Evolutionary conservation across 1,139 yeast genomes (phyloP), one percentile per base, ranked within the genome.

Genomic region (Scheffersomyces insectosa): DNA sequence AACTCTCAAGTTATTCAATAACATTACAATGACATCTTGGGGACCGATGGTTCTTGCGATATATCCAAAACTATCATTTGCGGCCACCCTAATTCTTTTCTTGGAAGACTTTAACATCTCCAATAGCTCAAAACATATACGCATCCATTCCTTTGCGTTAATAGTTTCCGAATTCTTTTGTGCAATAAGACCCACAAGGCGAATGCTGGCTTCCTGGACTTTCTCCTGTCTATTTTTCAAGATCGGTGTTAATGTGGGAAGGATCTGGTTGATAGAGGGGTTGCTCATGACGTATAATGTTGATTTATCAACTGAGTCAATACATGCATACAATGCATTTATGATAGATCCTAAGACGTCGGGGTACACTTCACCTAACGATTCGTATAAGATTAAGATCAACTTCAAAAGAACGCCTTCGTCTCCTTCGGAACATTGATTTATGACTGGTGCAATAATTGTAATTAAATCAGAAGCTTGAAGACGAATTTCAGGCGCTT

Each of bases 41-140:
- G 99, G 99, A 0, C 99, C 99, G 44, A 95, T 86, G 0, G 97
- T 96, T 52, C 80, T 80, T 2, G 99, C 93, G 49, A 95, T 91
- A 44, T 80, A 79, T 0, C 99, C 99, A 71, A 95, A 93, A 0
- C 99, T 89, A 28, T 79, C 81, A 58, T 91, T 95, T 0, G 99
- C 96, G 1, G 95, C 88, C 35, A 85, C 75, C 49, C 98, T 71
- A 39, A 91, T 88, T 25, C 84, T 74, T 56, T 87, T 89, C 45
- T 80, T 80, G n/a, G 87, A 82, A 12, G 96, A 87, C 57, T 90
- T 90, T 48, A 95, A 75, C 82, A 93, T 83, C 52, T 93, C 99
- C 36, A 95, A 67, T 36, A 95, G 70, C 59, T 91, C 97, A 65
- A 88, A 90, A 56, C 97, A 88, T 28, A 93, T 88, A 48, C 99